Evolutionary conservation across 495 filamentous ascomycete species (phyloP).

Genomic region (Ramalina intermedia): DNA sequence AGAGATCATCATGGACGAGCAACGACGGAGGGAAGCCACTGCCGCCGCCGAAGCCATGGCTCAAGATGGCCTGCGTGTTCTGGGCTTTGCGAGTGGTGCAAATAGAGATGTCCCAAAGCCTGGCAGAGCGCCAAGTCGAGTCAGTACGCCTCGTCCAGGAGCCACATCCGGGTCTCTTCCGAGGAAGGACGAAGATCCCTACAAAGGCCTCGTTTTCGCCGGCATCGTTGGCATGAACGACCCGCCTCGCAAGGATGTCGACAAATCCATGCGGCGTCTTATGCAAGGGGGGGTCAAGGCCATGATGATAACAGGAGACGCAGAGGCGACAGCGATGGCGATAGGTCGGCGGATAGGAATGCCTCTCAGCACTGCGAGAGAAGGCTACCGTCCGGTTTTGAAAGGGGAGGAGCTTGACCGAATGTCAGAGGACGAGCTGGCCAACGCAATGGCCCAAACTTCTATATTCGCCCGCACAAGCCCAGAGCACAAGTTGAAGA

Average conservation of each 20-base stretch:
- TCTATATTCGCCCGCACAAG: slow-evolving; percentile 93
- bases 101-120: slow-evolving; percentile 18
- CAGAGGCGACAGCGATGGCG: slow-evolving; percentile 83
- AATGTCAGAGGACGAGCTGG: slow-evolving; percentile 74
- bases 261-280: slow-evolving; percentile 73
- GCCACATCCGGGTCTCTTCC: slow-evolving; percentile 17
- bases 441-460: slow-evolving; percentile 68
- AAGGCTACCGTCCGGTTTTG: slow-evolving; percentile 50
- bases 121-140: slow-evolving; percentile 23
- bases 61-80: slow-evolving; percentile 73
- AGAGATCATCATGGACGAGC: slow-evolving; percentile 73
- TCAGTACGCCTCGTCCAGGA: slow-evolving; percentile 33
- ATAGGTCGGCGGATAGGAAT: slow-evolving; percentile 90
- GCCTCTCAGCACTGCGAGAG: slow-evolving; percentile 36
- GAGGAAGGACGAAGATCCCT: slow-evolving; percentile 52
- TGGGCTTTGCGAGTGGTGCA: slow-evolving; percentile 79
- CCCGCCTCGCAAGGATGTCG: slow-evolving; percentile 77
- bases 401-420: slow-evolving; percentile 79
- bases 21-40: slow-evolving; percentile 55
- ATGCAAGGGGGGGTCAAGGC: slow-evolving; percentile 90
- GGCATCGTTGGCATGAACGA: slow-evolving; percentile 95
- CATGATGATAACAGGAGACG: slow-evolving; percentile 98
- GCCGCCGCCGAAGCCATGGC: slow-evolving; percentile 85
- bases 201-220: slow-evolving; percentile 73
- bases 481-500: slow-evolving; percentile 96